Evolutionary conservation across 306 rosid species (phyloP).

Genomic region (Trifolium pratense): DNA sequence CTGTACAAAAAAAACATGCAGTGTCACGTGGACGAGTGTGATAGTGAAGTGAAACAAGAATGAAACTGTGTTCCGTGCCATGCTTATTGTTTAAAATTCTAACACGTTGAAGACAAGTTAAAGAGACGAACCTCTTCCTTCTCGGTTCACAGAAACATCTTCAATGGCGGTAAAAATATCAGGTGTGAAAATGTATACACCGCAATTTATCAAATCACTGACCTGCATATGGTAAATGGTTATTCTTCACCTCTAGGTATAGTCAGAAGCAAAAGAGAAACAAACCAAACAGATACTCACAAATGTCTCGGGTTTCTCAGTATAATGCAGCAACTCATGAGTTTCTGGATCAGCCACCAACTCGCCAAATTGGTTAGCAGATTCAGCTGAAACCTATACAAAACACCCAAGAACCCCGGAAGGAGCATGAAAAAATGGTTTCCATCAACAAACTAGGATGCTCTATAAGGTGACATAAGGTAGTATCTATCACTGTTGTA

Average conservation of each 20-base stretch:
- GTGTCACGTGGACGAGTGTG: too few relatives aligned
- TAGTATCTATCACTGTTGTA: not conserved
- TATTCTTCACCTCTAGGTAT: slow-evolving; percentile 35
- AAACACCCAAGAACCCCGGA: not conserved
- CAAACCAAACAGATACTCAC: slow-evolving; percentile 54
- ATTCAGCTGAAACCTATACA: slow-evolving; percentile 88
- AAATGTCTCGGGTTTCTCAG: slow-evolving; percentile 97
- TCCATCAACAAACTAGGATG: slow-evolving; percentile 1
- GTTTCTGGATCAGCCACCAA: slow-evolving; percentile 89
- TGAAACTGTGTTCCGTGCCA: too few relatives aligned
- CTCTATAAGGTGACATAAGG: slow-evolving; percentile 7
- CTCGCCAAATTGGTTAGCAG: slow-evolving; percentile 88
- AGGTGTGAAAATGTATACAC: slow-evolving; percentile 80
- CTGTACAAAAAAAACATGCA: too few relatives aligned
- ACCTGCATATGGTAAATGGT: slow-evolving; percentile 56
- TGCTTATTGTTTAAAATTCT: not conserved
- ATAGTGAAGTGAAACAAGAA: too few relatives aligned
- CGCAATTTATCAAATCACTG: slow-evolving; percentile 87
- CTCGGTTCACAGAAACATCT: slow-evolving; percentile 66
- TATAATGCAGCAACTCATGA: slow-evolving; percentile 90
- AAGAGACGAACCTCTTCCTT: slow-evolving; percentile 72
- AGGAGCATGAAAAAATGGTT: slow-evolving; percentile 25
- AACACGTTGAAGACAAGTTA: not conserved
- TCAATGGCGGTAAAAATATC: slow-evolving; percentile 71
- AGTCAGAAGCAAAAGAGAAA: slow-evolving; percentile 30